These are phyloP conservation scores for Gossypium mustelinum DNA, from an alignment of 345 rosid species.

Conservation along the genomic window DNA sequence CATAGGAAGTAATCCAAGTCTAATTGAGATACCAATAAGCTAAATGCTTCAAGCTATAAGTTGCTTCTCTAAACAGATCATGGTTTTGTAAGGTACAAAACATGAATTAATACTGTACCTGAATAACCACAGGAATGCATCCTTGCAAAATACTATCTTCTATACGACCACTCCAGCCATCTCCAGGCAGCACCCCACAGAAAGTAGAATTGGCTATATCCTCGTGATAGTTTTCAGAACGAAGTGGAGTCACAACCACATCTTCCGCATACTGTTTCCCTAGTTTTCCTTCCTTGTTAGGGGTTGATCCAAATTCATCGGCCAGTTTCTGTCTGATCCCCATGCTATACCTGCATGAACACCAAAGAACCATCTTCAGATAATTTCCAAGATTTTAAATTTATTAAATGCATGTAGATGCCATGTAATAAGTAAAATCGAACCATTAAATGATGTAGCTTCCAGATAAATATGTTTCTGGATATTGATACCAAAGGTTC, in stretches of 20 bases:
- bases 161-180: constrained; percentile 99
- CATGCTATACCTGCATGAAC: constrained; percentile 82
- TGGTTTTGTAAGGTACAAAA: not conserved
- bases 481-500: not conserved
- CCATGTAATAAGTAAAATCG: constrained; percentile 4
- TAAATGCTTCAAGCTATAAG: constrained; percentile 3
- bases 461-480: not conserved
- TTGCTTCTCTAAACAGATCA: not conserved
- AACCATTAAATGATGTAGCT: not conserved
- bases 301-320: constrained; percentile 90
- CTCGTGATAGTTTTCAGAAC: constrained; percentile 57
- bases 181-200: constrained; percentile 96
- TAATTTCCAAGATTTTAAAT: not conserved
- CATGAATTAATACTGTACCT: constrained; percentile 43
- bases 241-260: constrained; percentile 67
- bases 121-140: constrained; percentile 91
- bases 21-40: not conserved
- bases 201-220: constrained; percentile 78
- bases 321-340: constrained; percentile 91
- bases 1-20: not conserved
- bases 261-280: constrained; percentile 82
- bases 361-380: constrained; percentile 7
- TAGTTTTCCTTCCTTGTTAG: constrained; percentile 83
- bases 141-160: constrained; percentile 98
- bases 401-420: not conserved